Conservation (phyloP, 1,284 basidiomycete species). For the Amylostereum chailletii region DNA sequence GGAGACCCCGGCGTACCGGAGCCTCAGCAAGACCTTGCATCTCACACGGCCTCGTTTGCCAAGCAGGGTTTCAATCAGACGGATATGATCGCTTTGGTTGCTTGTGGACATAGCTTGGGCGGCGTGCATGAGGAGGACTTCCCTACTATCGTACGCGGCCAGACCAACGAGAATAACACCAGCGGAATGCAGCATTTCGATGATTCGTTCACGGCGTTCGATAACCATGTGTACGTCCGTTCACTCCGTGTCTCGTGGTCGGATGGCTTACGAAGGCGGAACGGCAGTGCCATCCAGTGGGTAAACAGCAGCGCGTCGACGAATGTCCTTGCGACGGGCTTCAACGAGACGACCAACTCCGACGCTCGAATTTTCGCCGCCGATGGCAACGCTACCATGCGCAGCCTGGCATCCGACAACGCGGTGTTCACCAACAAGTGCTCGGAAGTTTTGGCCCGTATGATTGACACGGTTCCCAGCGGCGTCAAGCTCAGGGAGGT, state of each 20-base stretch:
- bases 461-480: constrained; percentile 19
- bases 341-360: constrained; percentile 13
- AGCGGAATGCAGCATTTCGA: constrained; percentile 8
- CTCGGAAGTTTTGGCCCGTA: constrained; percentile 14
- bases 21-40: constrained; percentile 15
- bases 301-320: constrained; percentile 9
- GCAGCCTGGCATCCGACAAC: constrained; percentile 7
- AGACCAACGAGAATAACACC: constrained; percentile 5
- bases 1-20: constrained; percentile 19
- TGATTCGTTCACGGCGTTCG: constrained; percentile 9
- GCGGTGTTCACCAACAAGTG: constrained; percentile 12
- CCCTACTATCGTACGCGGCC: constrained; percentile 15
- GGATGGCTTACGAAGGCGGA: constrained; percentile 9
- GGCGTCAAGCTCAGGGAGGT: constrained; percentile 14
- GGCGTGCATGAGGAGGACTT: constrained; percentile 18
- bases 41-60: constrained; percentile 14
- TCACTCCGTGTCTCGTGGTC: constrained; percentile 5
- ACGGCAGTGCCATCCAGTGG: constrained; percentile 7
- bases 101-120: constrained; percentile 21
- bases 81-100: constrained; percentile 19
- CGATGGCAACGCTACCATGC: constrained; percentile 19
- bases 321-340: constrained; percentile 14
- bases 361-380: constrained; percentile 15
- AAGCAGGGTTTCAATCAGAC: constrained; percentile 15
- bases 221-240: constrained; percentile 13